Conservation (phyloP, 495 filamentous ascomycete species). For the Aspergillus bridgeri region DNA sequence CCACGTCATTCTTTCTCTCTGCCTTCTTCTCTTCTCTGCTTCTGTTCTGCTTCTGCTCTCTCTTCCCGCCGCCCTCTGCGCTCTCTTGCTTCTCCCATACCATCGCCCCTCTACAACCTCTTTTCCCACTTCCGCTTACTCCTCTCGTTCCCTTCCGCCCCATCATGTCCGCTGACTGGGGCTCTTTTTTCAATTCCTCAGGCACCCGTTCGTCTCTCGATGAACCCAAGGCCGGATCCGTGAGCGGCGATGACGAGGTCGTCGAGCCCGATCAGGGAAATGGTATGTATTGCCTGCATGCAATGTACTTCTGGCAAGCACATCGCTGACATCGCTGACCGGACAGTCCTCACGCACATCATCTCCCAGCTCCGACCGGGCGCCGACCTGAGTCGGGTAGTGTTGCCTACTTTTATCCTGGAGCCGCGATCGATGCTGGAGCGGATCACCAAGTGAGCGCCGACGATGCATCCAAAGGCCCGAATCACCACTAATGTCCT, state of each 20-base stretch:
- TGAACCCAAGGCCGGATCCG: slow-evolving; percentile 37
- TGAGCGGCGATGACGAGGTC: slow-evolving; percentile 65
- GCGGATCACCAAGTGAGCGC: slow-evolving; percentile 88
- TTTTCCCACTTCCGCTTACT: neutral
- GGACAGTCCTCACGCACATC: slow-evolving; percentile 82
- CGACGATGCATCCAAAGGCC: neutral
- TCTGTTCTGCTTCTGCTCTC: slow-evolving; percentile 12
- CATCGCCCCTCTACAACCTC: slow-evolving; percentile 1
- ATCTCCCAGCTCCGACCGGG: slow-evolving; percentile 95
- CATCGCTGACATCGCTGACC: neutral
- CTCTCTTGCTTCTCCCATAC: slow-evolving; percentile 3
- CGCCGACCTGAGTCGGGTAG: slow-evolving; percentile 90
- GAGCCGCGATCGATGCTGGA: slow-evolving; percentile 98
- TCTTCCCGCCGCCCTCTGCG: neutral
- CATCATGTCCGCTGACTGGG: slow-evolving; percentile 38
- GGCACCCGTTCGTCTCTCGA: slow-evolving; percentile 56
- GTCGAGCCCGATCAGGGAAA: slow-evolving; percentile 67
- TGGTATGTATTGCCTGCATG: slow-evolving; percentile 39
- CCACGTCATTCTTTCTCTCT: slow-evolving; percentile 22
- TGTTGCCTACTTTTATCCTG: slow-evolving; percentile 94
- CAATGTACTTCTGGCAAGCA: neutral
- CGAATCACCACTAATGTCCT: slow-evolving; percentile 4
- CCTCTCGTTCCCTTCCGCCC: neutral
- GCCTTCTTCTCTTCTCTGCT: slow-evolving; percentile 9
- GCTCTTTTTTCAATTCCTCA: slow-evolving; percentile 28